A percentile compares a stretch with the other conserved stretches of the same genome.
Evolutionary conservation across 441 rosid genomes (phyloP).

Genomic region (Hypseocharis bilobata): DNA sequence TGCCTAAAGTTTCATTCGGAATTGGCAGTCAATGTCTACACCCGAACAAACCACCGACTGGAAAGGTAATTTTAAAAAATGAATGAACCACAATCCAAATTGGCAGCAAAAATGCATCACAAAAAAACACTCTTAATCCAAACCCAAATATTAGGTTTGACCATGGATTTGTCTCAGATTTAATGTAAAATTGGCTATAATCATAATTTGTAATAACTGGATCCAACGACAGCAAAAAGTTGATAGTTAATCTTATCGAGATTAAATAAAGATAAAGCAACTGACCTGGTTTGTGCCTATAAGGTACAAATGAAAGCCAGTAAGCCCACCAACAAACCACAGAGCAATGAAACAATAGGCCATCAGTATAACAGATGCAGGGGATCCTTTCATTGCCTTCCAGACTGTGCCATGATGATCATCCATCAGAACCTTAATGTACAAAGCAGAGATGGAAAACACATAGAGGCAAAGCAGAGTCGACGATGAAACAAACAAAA

Average conservation of each 20-base stretch:
- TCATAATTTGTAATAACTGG: background rate
- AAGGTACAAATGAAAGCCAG: conserved; percentile 86
- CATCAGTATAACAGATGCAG: conserved; percentile 70
- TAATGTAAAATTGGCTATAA: background rate
- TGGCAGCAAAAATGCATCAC: too few relatives aligned
- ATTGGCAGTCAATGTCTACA: too few relatives aligned
- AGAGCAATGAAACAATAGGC: conserved; percentile 69
- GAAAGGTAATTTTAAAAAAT: too few relatives aligned
- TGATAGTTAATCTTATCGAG: background rate
- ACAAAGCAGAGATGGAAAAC: conserved; percentile 67
- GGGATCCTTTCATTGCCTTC: conserved; percentile 85
- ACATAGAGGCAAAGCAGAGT: conserved; percentile 82
- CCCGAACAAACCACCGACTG: too few relatives aligned
- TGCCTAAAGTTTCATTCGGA: too few relatives aligned
- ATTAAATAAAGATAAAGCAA: conserved; percentile 4
- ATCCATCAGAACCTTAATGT: conserved; percentile 78
- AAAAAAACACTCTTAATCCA: too few relatives aligned
- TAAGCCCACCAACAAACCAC: conserved; percentile 96
- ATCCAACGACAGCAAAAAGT: conserved; percentile 6
- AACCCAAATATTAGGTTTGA: too few relatives aligned
- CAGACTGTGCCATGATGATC: conserved; percentile 55
- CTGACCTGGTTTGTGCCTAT: conserved; percentile 81
- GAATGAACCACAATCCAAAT: too few relatives aligned
- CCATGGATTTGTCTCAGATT: too few relatives aligned
- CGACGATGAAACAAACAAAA: conserved; percentile 82